Evolutionary conservation across 805 yeast genomes (phyloP), one percentile per base, ranked within the genome.

Genomic region (Ogataea salicorniae): DNA sequence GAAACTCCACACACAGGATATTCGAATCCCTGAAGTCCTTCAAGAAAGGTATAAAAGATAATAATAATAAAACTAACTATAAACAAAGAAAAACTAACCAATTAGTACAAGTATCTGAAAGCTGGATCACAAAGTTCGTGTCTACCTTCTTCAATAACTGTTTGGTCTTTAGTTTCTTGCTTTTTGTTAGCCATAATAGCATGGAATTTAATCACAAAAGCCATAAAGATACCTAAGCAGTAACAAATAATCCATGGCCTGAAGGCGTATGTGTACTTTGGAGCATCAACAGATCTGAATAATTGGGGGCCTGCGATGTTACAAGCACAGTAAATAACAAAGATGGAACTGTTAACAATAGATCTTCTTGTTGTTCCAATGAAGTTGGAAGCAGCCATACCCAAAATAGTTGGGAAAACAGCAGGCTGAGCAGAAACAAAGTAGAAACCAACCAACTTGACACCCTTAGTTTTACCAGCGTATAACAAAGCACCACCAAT

Each of bases 231-330:
- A 37, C 51, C 50, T 22, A 59, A 38, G 33, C 60, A 54, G 55
- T 78, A 76, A 41, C 80, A 73, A 16, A 72, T 76, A 49, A 81
- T 73, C 65, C 80, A 72, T 1, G 81, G 71, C 38, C 75, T 68
- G 55, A 79, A 79, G 4, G 84, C 87, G 36, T 78, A 75, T 8
- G 62, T 64, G 59, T 83, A 85, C 20, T 63, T 60, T 16, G 89
- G 89, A 20, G 78, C 80, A 46, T 82, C 79, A 11, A 66, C 58
- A 1, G 74, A 64, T 49, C 71, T 72, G 69, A 84, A 85, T 17
- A 86, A 72, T 61, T 83, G 88, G 5, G 91, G 88, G 5, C 90
- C 90, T 43, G 80, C 77, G 42, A 84, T 68, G 60, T 81, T 80
- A 16, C 87, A 85, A 33, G 79, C 76, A 42, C 87, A 80, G 61